Evolutionary conservation across 2,329 filamentous ascomycete species (phyloP), one percentile per base, ranked within the genome.

Genomic region (Phialophora tarda): DNA sequence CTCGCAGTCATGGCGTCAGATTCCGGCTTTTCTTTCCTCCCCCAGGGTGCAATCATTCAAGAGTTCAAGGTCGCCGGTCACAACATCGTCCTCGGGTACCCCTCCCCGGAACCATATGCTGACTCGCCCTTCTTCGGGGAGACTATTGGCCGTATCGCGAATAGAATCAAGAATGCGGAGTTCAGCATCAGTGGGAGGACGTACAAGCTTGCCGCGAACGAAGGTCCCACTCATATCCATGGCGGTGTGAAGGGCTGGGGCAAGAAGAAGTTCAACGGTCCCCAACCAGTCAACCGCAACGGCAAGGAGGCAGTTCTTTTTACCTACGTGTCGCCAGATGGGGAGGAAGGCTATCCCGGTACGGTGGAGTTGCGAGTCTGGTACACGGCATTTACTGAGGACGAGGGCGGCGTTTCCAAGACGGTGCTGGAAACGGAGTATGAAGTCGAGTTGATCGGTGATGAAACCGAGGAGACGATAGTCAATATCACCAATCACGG

Each of bases 401-500:
- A 85, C 59, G 80, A 84, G 12, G 81, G 84, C 21, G 76, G 76
- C 4, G 87, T 86, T 21, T 86, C 85, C 67, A 88, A 89, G 69
- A 88, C 86, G 1, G 86, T 95, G 23, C 80, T 98, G 64, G 89
- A 89, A 64, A 91, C 96, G 58, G 95, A 98, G 78, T 98, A 96
- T 77, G 91, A 97, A 82, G 93, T 91, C 23, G 88, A 92, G 78
- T 83, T 98, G 55, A 84, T 92, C 2, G 89, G 86, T 2, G 89
- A 87, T 66, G 84, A 90, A 58, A 89, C 89, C 12, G 88, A 93
- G n/a, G 94, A 97, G 84, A 98, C 94, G 0, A 89, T 89, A 50
- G 86, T 98, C 77, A 96, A 93, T 80, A 86, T 98, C 80, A 98
- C 95, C 58, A 99, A 98, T 81, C 94, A 99, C 82, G 96, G 92